These are phyloP conservation scores for Nematodospora anomalae DNA, from an alignment of 1,139 yeast species.

Conservation along the genomic window DNA sequence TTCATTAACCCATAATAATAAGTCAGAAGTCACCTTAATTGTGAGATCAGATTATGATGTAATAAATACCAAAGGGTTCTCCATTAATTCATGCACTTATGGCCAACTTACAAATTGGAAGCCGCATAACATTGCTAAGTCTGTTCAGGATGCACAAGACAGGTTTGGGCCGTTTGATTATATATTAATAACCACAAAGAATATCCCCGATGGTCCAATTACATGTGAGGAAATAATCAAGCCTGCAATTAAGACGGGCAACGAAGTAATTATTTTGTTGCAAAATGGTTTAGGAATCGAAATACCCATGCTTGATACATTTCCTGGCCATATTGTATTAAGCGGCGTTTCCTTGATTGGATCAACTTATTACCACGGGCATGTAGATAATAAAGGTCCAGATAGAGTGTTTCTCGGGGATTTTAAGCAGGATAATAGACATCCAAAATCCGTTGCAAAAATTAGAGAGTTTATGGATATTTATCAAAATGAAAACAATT, in stretches of 20 bases:
- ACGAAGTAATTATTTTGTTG: constrained; percentile 58
- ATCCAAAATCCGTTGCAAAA: constrained; percentile 21
- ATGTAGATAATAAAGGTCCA: constrained; percentile 50
- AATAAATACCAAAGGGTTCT: constrained; percentile 53
- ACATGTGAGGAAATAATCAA: constrained; percentile 58
- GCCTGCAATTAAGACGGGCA: constrained; percentile 50
- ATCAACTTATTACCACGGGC: constrained; percentile 57
- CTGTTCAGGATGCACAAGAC: constrained; percentile 45
- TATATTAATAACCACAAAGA: constrained; percentile 68
- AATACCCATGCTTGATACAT: constrained; percentile 53
- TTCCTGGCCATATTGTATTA: constrained; percentile 58
- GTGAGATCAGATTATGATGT: constrained; percentile 65
- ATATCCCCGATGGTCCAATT: constrained; percentile 62
- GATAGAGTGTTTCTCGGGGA: constrained; percentile 60
- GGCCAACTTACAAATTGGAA: constrained; percentile 55
- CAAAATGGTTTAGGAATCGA: constrained; percentile 82
- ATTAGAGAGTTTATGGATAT: constrained; percentile 47
- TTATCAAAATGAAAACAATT: constrained; percentile 43
- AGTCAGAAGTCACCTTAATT: constrained; percentile 58
- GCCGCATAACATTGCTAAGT: constrained; percentile 47
- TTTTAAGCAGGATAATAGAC: constrained; percentile 29
- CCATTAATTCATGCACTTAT: constrained; percentile 59
- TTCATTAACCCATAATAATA: constrained; percentile 46
- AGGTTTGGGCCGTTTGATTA: constrained; percentile 59
- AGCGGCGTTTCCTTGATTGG: constrained; percentile 73